Base-by-base conservation (phyloP, 352 stramenopile species). In the Pythium sukuiense region DNA sequence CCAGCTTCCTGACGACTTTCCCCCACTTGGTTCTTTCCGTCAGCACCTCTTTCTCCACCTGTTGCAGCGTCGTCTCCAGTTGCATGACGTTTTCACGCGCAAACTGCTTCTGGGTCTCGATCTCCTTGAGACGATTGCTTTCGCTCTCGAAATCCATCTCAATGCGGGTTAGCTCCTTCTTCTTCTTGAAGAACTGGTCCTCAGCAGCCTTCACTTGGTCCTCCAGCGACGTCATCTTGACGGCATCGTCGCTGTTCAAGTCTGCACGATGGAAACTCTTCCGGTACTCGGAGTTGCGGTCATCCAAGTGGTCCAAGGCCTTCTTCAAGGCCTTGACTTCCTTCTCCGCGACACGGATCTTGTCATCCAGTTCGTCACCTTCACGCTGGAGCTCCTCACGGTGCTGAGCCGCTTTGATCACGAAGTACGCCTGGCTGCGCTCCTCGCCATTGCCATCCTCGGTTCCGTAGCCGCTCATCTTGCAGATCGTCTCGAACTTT, bases 391-490 rank as follows among this genome's bases (percentile, higher is more conserved):
- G 80, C 73, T 99, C 96, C 68, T 99, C 96, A 33, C 94, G 87
- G 65, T 87, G 88, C 70, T 99, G 95, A 1, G 96, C 96, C n/a
- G 93, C 94, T 62, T 95, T 82, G 71, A 99, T 99, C 11, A 99
- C 83, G 73, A 97, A 98, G 63, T 98, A 98, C 14, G 95, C 94
- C 69, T 98, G 95, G 43, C 88, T 98, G 37, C 88, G 81, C 59
- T 92, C 83, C 66, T 96, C 86, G 33, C 87, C 88, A 33, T 83
- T 79, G 12, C 73, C 76, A 64, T 90, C 88, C 33, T 90, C 83
- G 18, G 63, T 73, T 20, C 79, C 86, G 48, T 85, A 93, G 12
- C 74, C 81, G 55, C 81, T 83, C 63, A 87, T 87, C 57, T 90
- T 93, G 63, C 85, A 92, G 20, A 93, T 77, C 41, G 90, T 97